phyloP scores from a whole-genome alignment of 306 rosid genomes.

The Corylus avellana region DNA sequence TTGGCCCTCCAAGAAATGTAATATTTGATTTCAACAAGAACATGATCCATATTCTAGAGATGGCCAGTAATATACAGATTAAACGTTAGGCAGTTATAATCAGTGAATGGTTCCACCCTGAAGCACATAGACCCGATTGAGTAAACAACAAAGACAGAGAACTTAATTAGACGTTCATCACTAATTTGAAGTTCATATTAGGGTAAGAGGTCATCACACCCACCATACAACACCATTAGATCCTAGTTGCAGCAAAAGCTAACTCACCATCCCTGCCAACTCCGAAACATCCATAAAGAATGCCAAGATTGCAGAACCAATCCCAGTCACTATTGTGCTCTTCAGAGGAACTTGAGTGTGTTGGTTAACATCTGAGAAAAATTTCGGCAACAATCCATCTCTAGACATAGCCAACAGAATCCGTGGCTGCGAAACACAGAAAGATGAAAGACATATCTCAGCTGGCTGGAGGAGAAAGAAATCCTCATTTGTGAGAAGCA shows the following conservation, averaged over 20 bases:
- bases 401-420: conserved; percentile 69
- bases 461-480: background rate
- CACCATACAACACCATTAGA: conserved; percentile 9
- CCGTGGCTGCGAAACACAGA: conserved; percentile 45
- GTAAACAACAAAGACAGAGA: conserved; percentile 2
- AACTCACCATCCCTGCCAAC: conserved; percentile 89
- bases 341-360: conserved; percentile 51
- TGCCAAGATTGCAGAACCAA: conserved; percentile 69
- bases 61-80: background rate
- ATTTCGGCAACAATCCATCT: conserved; percentile 57
- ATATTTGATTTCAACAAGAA: background rate
- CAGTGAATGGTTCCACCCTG: background rate
- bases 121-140: background rate
- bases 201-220: background rate
- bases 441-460: conserved; percentile 3
- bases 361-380: conserved; percentile 49
- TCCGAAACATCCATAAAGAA: conserved; percentile 82
- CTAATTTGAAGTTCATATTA: conserved; percentile 5
- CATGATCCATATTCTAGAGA: background rate
- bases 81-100: background rate
- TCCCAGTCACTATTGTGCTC: conserved; percentile 71
- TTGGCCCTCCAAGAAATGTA: background rate
- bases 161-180: background rate
- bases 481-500: background rate
- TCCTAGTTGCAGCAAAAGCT: conserved; percentile 5